A percentile compares a stretch with the other conserved stretches of the same genome.
Evolutionary conservation across 768 basidiomycete species (phyloP).

Genomic region (Lactarius trivialis): DNA sequence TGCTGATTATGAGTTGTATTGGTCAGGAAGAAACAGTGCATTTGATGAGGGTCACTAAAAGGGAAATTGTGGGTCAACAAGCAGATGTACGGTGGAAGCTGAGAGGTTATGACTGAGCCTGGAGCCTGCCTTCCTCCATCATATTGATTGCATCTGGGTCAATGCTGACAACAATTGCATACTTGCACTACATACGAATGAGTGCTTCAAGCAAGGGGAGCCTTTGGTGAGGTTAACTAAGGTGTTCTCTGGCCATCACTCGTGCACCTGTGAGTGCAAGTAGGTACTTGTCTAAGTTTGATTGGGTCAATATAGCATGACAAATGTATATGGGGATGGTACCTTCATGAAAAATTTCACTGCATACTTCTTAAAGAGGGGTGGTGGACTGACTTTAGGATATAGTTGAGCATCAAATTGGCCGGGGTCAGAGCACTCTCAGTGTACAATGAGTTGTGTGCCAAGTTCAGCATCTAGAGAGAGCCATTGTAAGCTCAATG

Average conservation of each 20-base stretch:
- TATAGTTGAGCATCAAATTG: conserved; percentile 82
- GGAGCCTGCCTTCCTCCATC: conserved; percentile 17
- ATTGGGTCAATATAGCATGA: neutral
- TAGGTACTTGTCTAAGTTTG: conserved; percentile 64
- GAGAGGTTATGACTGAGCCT: conserved; percentile 15
- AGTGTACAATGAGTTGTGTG: conserved; percentile 81
- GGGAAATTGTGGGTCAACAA: conserved; percentile 17
- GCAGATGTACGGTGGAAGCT: conserved; percentile 12
- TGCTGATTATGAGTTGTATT: conserved; percentile 1
- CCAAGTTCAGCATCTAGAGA: conserved; percentile 68
- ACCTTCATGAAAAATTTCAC: conserved; percentile 82
- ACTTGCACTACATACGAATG: conserved; percentile 35
- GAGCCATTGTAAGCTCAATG: conserved; percentile 16
- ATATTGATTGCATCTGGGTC: conserved; percentile 23
- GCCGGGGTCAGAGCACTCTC: conserved; percentile 78
- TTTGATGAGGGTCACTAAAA: conserved; percentile 8
- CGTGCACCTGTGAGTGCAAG: conserved; percentile 79
- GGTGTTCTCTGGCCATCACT: conserved; percentile 59
- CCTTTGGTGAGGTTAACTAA: conserved; percentile 51
- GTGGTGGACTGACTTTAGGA: conserved; percentile 64
- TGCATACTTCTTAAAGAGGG: conserved; percentile 83
- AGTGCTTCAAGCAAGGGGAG: conserved; percentile 53
- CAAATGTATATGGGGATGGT: conserved; percentile 17
- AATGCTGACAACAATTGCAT: conserved; percentile 21
- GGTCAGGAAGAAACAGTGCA: conserved; percentile 9